These are phyloP conservation scores for Candida glucosophila DNA, from an alignment of 1,139 yeast species.

Conservation along the genomic window DNA sequence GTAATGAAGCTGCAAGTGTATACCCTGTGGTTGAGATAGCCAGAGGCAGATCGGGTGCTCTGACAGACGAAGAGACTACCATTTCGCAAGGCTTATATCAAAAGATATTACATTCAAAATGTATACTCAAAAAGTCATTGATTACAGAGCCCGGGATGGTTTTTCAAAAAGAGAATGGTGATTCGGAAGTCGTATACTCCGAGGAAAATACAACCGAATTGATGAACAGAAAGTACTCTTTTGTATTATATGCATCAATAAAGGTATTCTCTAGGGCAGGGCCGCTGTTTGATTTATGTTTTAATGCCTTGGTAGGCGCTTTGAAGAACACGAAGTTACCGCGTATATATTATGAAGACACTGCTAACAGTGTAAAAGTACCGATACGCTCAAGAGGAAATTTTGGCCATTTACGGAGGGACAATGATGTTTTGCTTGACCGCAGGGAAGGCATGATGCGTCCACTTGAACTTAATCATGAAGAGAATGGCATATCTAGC, in stretches of 20 bases:
- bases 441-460: slow-evolving; percentile 13
- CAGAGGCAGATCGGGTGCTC: slow-evolving; percentile 72
- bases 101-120: slow-evolving; percentile 43
- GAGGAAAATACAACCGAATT: slow-evolving; percentile 9
- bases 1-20: slow-evolving; percentile 23
- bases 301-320: slow-evolving; percentile 62
- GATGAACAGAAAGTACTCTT: slow-evolving; percentile 36
- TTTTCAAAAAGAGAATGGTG: slow-evolving; percentile 29
- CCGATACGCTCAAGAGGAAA: slow-evolving; percentile 46
- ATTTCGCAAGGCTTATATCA: slow-evolving; percentile 65
- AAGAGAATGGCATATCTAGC: slow-evolving; percentile 40
- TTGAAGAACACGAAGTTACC: slow-evolving; percentile 58
- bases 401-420: slow-evolving; percentile 37
- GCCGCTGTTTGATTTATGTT: slow-evolving; percentile 71
- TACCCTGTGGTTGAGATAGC: slow-evolving; percentile 78
- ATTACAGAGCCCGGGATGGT: slow-evolving; percentile 46
- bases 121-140: slow-evolving; percentile 40
- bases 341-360: slow-evolving; percentile 52
- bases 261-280: slow-evolving; percentile 78
- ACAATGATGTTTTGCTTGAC: slow-evolving; percentile 22
- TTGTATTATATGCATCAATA: slow-evolving; percentile 65
- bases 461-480: slow-evolving; percentile 25
- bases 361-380: slow-evolving; percentile 40
- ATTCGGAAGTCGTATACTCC: slow-evolving; percentile 30
- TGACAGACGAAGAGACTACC: slow-evolving; percentile 86